These are phyloP conservation scores for Mycena leptocephala DNA, from an alignment of 768 basidiomycete species.

Conservation along the genomic window DNA sequence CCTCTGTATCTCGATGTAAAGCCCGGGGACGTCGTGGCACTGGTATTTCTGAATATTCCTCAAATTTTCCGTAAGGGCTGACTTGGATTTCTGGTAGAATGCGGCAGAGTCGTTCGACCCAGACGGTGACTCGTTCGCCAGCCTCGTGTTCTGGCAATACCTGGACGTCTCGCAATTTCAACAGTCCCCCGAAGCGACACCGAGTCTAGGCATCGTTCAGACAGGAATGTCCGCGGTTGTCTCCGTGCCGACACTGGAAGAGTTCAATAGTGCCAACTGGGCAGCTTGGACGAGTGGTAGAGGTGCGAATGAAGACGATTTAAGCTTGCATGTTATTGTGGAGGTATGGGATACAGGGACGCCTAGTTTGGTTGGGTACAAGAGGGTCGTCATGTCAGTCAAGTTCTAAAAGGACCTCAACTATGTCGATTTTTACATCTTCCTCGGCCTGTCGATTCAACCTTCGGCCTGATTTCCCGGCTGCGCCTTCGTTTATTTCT, in stretches of 20 bases:
- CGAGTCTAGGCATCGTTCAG: not conserved
- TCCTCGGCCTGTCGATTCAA: no score
- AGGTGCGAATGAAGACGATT: slow-evolving; percentile 24
- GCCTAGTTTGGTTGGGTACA: slow-evolving; percentile 29
- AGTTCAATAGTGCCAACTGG: not conserved
- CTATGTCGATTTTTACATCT: no score
- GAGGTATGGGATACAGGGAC: slow-evolving; percentile 25
- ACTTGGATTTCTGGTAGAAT: not conserved
- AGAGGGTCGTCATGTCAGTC: slow-evolving; percentile 19
- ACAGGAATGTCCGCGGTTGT: not conserved
- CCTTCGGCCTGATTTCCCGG: no score
- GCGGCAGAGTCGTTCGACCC: slow-evolving; percentile 24
- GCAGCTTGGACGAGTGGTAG: not conserved
- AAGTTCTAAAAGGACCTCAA: no score
- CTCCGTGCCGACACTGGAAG: not conserved
- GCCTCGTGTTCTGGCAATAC: slow-evolving; percentile 28
- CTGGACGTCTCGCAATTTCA: slow-evolving; percentile 16
- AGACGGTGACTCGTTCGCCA: slow-evolving; percentile 12
- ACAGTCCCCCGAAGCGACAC: not conserved
- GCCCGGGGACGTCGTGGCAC: not conserved
- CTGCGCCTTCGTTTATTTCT: no score
- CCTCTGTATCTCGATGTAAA: not conserved
- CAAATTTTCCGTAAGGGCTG: not conserved
- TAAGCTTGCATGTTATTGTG: slow-evolving; percentile 29
- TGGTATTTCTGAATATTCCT: not conserved